Evolutionary conservation across 1,284 basidiomycete species (phyloP).

Genomic region (Cryptococcus floricola): DNA sequence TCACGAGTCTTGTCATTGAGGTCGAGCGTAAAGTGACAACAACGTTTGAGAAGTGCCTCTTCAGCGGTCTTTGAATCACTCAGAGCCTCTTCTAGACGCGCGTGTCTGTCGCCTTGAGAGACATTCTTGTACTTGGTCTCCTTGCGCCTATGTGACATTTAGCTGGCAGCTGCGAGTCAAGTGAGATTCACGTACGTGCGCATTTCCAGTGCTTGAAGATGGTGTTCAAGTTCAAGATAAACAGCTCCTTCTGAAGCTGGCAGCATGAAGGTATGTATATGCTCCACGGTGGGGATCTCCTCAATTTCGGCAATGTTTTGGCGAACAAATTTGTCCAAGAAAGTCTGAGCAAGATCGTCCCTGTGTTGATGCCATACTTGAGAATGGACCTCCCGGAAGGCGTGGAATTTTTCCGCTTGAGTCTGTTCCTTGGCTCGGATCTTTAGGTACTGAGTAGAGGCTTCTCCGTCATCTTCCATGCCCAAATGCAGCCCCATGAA

Average conservation of each 20-base stretch:
- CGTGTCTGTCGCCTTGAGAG: conserved; percentile 72
- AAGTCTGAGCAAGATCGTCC: conserved; percentile 74
- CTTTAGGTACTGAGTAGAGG: conserved; percentile 67
- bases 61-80: conserved; percentile 87
- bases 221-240: conserved; percentile 92
- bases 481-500: conserved; percentile 83
- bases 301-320: conserved; percentile 97
- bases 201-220: conserved; percentile 59
- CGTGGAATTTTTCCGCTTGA: conserved; percentile 88
- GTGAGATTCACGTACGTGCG: conserved; percentile 32
- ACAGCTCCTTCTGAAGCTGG: conserved; percentile 93
- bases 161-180: background rate
- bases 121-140: conserved; percentile 62
- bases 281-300: conserved; percentile 76
- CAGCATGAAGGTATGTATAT: conserved; percentile 65
- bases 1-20: conserved; percentile 58
- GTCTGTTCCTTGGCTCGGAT: conserved; percentile 79
- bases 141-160: conserved; percentile 56
- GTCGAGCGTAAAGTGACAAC: conserved; percentile 81
- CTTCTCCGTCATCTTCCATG: conserved; percentile 82
- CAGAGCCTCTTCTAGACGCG: conserved; percentile 76
- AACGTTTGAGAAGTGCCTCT: conserved; percentile 85
- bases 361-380: conserved; percentile 87
- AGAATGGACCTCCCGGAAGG: conserved; percentile 89
- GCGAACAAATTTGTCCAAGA: conserved; percentile 77